A percentile compares a stretch with the other conserved stretches of the same genome.
These are phyloP conservation scores for Ehretia macrophylla DNA, from an alignment of 257 asterid species.

Conservation along the genomic window DNA sequence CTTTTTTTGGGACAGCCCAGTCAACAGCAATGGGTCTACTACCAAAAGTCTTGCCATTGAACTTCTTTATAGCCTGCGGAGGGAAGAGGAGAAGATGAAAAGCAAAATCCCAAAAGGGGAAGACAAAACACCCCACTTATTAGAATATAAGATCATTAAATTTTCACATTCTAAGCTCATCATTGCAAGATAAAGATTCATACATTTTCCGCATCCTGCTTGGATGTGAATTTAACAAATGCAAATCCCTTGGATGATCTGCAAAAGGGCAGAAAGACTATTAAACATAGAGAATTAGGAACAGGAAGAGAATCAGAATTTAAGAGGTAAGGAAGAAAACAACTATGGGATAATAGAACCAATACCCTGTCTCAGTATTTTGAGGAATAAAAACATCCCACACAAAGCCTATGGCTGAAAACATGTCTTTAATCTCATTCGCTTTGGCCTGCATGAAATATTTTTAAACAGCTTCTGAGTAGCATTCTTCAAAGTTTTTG, in stretches of 20 bases:
- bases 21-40: constrained; percentile 89
- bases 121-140: not conserved
- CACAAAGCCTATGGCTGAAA: constrained; percentile 68
- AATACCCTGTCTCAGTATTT: constrained; percentile 75
- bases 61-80: constrained; percentile 67
- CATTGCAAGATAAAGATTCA: not conserved
- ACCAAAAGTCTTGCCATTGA: constrained; percentile 69
- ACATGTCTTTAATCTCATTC: constrained; percentile 70
- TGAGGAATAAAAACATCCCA: constrained; percentile 94
- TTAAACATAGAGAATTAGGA: not conserved
- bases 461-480: not conserved
- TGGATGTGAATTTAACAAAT: constrained; percentile 84
- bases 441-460: constrained; percentile 53
- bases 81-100: not conserved
- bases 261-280: constrained; percentile 25
- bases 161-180: not conserved
- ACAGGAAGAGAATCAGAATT: not conserved
- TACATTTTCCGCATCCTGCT: constrained; percentile 86
- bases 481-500: too few relatives aligned
- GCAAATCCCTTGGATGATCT: constrained; percentile 90
- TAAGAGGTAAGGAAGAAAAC: not conserved
- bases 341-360: not conserved
- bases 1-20: constrained; percentile 82
- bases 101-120: not conserved
- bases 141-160: not conserved